Evolutionary conservation across 225 moss, liverwort and hornwort species (phyloP), one percentile per base, ranked within the genome.

Genomic region (Thuidium tamariscinum): DNA sequence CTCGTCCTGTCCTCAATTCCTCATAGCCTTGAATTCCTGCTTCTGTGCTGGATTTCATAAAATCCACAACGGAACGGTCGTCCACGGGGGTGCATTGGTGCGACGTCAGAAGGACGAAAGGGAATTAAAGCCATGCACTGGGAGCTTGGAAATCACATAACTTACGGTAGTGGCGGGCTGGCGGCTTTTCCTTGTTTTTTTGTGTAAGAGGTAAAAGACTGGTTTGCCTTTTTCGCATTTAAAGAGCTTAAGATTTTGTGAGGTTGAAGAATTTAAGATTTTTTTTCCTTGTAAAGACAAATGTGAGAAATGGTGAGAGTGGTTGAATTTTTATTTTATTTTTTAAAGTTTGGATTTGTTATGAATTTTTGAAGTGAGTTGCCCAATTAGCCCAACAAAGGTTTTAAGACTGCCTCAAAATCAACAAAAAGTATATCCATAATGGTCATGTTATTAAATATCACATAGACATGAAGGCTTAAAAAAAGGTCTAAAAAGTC

Each of bases 211-310:
- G 39, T 2, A 11, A 36, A 34, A 5, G 36, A 11, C 42, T 27
- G 6, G 10, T 29, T 29, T 44, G 72, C 7, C 11, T 30, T 72
- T 0, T 17, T 71, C 29, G 10, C 30, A 29, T 11, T 72, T 72
- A 17, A 41, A 69, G 2, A 2, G 15, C 5, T 46, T 44, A 10
- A 16, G 5, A 4, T 10, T 16, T 46, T 18, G n/a, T n/a, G n/a
- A n/a, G n/a, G 2, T 10, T 72, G 29, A 41, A 69, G 2, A 2
- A 23, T 9, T 46, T 44, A 10, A 16, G 5, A 4, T 10, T 16
- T 46, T 18, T 4, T 25, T 27, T 42, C 0, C 22, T 13, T 42
- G 0, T 5, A 5, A 16, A 9, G 16, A 3, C 1, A 10, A 17
- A 29, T 10, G 17, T 17, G 29, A 72, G 72, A 72, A 48, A 73